Conservation (phyloP, 306 rosid genomes). For the Cucumis cinereus region DNA sequence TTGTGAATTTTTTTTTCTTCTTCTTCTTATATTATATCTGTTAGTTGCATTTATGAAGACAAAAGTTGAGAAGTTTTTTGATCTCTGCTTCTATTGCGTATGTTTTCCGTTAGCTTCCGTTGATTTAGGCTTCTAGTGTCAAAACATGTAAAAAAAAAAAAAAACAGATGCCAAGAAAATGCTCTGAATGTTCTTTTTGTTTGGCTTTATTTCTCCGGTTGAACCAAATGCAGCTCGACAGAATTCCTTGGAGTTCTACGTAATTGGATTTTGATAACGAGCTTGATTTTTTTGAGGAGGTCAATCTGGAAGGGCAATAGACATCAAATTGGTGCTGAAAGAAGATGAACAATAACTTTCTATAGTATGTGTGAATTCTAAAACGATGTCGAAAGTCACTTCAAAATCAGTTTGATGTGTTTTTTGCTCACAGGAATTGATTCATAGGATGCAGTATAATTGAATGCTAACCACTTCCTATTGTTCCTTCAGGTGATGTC, state of each 20-base stretch:
- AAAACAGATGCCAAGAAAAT: neutral
- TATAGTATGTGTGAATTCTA: neutral
- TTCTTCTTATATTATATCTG: neutral
- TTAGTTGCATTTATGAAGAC: neutral
- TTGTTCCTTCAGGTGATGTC: slow-evolving; percentile 32
- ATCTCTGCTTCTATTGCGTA: neutral
- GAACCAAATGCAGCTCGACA: neutral
- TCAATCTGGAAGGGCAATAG: neutral
- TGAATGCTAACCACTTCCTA: slow-evolving; percentile 15
- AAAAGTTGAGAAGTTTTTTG: neutral
- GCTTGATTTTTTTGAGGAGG: neutral
- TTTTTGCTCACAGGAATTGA: neutral
- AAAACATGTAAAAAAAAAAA: neutral
- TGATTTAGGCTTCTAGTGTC: neutral
- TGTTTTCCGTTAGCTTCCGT: neutral
- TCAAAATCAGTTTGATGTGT: neutral
- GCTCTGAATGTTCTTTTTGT: neutral
- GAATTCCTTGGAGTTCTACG: neutral
- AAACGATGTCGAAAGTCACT: neutral
- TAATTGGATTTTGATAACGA: neutral
- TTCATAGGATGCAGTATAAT: neutral
- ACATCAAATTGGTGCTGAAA: neutral
- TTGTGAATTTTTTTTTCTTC: neutral
- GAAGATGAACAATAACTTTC: neutral
- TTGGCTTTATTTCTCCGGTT: too few species aligned